These are phyloP conservation scores for Polychaeton citri DNA, from an alignment of 2,329 filamentous ascomycete genomes.

Conservation along the genomic window DNA sequence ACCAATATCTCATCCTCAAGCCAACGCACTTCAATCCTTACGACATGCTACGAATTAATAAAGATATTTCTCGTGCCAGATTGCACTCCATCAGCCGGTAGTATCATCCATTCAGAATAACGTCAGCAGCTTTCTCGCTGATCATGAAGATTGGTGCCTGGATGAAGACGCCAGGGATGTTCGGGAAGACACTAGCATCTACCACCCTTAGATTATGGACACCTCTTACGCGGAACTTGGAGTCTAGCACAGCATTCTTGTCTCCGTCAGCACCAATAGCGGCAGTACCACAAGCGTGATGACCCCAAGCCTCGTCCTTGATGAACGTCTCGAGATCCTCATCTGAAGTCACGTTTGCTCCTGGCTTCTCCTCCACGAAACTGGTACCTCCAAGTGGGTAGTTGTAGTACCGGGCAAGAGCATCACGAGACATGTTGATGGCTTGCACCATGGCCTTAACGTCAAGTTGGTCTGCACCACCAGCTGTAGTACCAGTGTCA, in stretches of 20 bases:
- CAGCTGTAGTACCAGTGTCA: constrained; percentile 28
- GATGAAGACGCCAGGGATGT: constrained; percentile 27
- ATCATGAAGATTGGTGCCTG: constrained; percentile 20
- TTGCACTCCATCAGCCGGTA: no score
- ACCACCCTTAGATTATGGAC: constrained; percentile 32
- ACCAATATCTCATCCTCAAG: no score
- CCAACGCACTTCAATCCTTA: no score
- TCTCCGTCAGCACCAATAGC: constrained; percentile 42
- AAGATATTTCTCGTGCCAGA: no score
- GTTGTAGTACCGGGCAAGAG: constrained; percentile 11
- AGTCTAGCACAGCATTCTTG: constrained; percentile 37
- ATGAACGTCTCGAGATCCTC: constrained; percentile 35
- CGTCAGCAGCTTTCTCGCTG: constrained; percentile 26
- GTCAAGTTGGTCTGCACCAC: constrained; percentile 28
- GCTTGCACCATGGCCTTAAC: constrained; percentile 40
- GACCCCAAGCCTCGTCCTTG: no score
- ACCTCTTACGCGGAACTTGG: constrained; percentile 31
- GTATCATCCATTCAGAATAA: no score
- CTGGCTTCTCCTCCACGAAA: constrained; percentile 31
- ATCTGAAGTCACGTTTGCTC: constrained; percentile 26
- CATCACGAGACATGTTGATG: no score
- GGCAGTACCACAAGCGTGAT: constrained; percentile 43
- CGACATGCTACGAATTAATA: no score
- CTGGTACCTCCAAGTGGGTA: constrained; percentile 23
- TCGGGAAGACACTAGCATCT: constrained; percentile 32